These are phyloP conservation scores for Ophiostoma piceae DNA, from an alignment of 2,329 filamentous ascomycete species.

Conservation along the genomic window DNA sequence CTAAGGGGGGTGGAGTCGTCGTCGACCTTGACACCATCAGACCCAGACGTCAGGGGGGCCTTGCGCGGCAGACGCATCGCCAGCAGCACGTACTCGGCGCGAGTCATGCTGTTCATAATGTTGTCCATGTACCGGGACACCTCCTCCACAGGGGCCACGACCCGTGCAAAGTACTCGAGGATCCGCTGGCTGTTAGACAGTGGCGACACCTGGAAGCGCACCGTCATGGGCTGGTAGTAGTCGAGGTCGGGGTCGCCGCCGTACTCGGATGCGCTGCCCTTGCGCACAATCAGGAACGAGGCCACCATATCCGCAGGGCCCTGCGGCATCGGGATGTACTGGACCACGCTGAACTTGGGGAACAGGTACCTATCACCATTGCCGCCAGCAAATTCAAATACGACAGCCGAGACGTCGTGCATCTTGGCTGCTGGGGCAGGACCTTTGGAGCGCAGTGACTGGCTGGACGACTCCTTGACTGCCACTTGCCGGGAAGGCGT, in stretches of 20 bases:
- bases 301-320: slow-evolving; percentile 58
- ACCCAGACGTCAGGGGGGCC: slow-evolving; percentile 25
- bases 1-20: neutral
- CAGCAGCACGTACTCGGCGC: slow-evolving; percentile 61
- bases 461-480: slow-evolving; percentile 37
- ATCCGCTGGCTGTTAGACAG: slow-evolving; percentile 43
- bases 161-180: slow-evolving; percentile 55
- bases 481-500: neutral
- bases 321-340: slow-evolving; percentile 50
- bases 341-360: slow-evolving; percentile 70
- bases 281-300: slow-evolving; percentile 72
- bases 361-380: slow-evolving; percentile 72
- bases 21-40: neutral
- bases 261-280: slow-evolving; percentile 62
- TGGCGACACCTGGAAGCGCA: slow-evolving; percentile 43
- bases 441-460: slow-evolving; percentile 57
- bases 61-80: slow-evolving; percentile 59
- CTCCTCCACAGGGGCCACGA: slow-evolving; percentile 59
- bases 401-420: slow-evolving; percentile 59
- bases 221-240: slow-evolving; percentile 70
- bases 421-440: slow-evolving; percentile 50
- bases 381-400: slow-evolving; percentile 63
- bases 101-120: slow-evolving; percentile 63
- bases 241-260: slow-evolving; percentile 59
- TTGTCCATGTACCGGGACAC: slow-evolving; percentile 64